Evolutionary conservation across 2,329 filamentous ascomycete species (phyloP).

Genomic region (Phialophora expanda): DNA sequence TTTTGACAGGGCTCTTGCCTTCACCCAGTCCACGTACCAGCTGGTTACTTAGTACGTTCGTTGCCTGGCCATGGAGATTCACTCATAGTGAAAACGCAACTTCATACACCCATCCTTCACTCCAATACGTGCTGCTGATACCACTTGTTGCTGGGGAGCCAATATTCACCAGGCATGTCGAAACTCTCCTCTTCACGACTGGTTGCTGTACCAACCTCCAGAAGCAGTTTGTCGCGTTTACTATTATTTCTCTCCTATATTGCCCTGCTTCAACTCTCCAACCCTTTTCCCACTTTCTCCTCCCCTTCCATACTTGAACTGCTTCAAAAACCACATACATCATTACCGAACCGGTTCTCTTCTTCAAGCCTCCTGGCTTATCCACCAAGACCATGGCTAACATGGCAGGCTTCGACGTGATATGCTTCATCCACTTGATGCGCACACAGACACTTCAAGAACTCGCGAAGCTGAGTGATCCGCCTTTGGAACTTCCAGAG

Average conservation of each 20-base stretch:
- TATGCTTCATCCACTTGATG: neutral
- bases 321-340: neutral
- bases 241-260: neutral
- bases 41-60: neutral
- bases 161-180: neutral
- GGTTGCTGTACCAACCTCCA: neutral
- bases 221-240: neutral
- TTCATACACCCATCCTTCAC: neutral
- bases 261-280: neutral
- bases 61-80: neutral
- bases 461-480: neutral
- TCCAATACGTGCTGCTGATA: neutral
- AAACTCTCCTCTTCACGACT: neutral
- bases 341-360: neutral
- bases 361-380: neutral
- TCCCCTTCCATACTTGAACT: neutral
- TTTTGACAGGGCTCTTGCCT: no score
- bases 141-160: neutral
- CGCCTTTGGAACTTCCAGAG: neutral
- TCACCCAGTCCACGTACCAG: neutral
- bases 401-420: slow-evolving; percentile 7
- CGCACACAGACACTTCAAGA: neutral
- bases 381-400: neutral
- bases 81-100: neutral
- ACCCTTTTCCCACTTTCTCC: neutral